Evolutionary conservation across 495 filamentous ascomycete species (phyloP).

Genomic region (Xylaria nigripes): DNA sequence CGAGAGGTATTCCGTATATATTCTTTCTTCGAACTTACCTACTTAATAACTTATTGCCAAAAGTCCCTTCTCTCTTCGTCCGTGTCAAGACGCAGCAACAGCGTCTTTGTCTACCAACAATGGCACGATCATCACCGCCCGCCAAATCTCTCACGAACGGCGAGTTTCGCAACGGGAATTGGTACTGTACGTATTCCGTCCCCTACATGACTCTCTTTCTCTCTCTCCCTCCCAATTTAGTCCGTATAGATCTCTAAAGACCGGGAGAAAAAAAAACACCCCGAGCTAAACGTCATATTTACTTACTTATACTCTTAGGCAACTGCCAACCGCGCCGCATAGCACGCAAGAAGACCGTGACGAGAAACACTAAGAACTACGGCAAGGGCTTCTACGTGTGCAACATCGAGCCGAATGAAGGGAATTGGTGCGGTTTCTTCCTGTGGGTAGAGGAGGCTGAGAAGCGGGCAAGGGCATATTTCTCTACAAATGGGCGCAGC

Average conservation of each 20-base stretch:
- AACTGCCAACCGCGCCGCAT: conserved; percentile 57
- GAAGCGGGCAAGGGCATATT: conserved; percentile 41
- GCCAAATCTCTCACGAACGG: conserved; percentile 38
- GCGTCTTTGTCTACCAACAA: not conserved
- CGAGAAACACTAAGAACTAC: conserved; percentile 58
- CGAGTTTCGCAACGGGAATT: conserved; percentile 35
- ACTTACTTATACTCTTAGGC: conserved; percentile 27
- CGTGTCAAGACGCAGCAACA: no score
- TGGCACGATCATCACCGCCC: conserved; percentile 18
- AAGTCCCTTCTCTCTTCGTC: not conserved
- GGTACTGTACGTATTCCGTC: conserved; percentile 39
- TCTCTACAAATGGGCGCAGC: conserved; percentile 42
- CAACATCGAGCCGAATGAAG: conserved; percentile 37
- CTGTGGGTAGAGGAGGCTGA: conserved; percentile 59
- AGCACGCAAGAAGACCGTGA: conserved; percentile 52
- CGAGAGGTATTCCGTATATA: no score
- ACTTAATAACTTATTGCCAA: no score
- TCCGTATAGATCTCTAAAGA: not conserved
- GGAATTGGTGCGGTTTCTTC: conserved; percentile 58
- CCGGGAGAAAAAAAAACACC: not conserved
- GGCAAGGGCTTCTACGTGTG: conserved; percentile 65
- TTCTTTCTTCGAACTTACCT: no score
- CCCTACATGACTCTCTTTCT: not conserved
- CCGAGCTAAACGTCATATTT: not conserved
- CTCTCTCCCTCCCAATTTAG: not conserved